phyloP scores from a whole-genome alignment of 768 basidiomycete genomes.

The Rhodotorula sphaerocarpa region DNA sequence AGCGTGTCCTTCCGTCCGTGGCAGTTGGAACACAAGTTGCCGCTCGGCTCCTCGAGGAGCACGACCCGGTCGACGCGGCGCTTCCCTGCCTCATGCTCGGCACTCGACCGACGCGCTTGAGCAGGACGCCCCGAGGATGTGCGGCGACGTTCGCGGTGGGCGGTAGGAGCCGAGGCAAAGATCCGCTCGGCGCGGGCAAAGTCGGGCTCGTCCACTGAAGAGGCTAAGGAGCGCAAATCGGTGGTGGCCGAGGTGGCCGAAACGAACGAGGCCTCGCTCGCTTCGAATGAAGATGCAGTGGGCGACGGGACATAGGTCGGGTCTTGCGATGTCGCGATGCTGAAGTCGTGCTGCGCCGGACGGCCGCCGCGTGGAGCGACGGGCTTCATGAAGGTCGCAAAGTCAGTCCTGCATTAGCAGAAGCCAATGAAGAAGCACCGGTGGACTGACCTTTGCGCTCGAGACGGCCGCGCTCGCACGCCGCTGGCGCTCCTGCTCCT shows the following conservation, averaged over 20 bases:
- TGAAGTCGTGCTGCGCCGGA: constrained; percentile 38
- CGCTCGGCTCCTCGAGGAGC: constrained; percentile 10
- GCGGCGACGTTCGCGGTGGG: background rate
- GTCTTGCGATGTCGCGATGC: background rate
- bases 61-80: constrained; percentile 7
- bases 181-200: constrained; percentile 22
- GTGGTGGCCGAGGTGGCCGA: background rate
- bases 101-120: too few relatives aligned
- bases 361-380: constrained; percentile 36
- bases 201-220: constrained; percentile 15
- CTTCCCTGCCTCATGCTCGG: background rate
- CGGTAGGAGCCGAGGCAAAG: constrained; percentile 1
- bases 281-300: background rate
- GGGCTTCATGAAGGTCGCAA: too few relatives aligned
- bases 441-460: background rate
- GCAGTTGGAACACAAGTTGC: constrained; percentile 13
- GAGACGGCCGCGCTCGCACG: background rate
- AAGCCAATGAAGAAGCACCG: background rate
- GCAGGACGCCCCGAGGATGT: too few relatives aligned
- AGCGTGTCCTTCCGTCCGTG: constrained; percentile 4
- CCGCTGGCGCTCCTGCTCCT: background rate
- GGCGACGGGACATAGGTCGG: background rate
- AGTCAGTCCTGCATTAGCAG: too few relatives aligned
- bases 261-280: constrained; percentile 1
- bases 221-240: too few relatives aligned